A percentile compares a stretch with the other conserved stretches of the same genome.
Conservation (phyloP, 208 protist genomes). For the Porcisia deanei region DNA sequence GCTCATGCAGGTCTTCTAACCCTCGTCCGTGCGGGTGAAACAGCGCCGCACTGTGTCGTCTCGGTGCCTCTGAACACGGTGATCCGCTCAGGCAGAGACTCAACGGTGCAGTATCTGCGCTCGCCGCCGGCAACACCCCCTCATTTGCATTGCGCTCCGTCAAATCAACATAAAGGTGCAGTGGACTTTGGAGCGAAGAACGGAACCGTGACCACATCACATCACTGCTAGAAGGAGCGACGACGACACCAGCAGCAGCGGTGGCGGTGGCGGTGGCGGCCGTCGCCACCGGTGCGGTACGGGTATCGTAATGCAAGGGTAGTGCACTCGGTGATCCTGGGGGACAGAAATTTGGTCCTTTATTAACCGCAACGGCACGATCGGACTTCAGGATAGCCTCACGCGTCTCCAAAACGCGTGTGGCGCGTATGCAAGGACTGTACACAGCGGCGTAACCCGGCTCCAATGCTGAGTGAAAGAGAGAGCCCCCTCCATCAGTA, state of each 20-base stretch:
- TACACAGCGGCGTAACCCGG: conserved; percentile 13
- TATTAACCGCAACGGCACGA: background rate
- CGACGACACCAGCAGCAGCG: background rate
- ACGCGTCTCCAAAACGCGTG: conserved; percentile 6
- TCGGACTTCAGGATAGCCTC: conserved; percentile 7
- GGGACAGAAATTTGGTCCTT: background rate
- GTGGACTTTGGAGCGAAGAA: conserved; percentile 1
- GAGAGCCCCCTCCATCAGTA: background rate
- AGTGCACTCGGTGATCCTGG: background rate
- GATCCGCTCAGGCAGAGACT: conserved; percentile 13
- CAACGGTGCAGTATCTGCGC: conserved; percentile 10
- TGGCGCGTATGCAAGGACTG: conserved; percentile 11
- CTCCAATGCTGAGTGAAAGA: background rate
- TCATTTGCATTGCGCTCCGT: background rate
- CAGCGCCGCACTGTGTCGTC: background rate
- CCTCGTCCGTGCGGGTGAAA: background rate
- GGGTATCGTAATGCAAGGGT: conserved; percentile 1
- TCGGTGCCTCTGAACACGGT: background rate
- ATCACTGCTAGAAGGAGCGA: background rate
- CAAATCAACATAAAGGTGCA: background rate
- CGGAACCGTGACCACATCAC: background rate
- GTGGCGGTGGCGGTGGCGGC: background rate
- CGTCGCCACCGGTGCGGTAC: conserved; percentile 17
- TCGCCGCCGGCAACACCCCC: background rate
- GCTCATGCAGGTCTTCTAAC: background rate